Evolutionary conservation across 257 asterid species (phyloP).

Genomic region (Sherardia arvensis): DNA sequence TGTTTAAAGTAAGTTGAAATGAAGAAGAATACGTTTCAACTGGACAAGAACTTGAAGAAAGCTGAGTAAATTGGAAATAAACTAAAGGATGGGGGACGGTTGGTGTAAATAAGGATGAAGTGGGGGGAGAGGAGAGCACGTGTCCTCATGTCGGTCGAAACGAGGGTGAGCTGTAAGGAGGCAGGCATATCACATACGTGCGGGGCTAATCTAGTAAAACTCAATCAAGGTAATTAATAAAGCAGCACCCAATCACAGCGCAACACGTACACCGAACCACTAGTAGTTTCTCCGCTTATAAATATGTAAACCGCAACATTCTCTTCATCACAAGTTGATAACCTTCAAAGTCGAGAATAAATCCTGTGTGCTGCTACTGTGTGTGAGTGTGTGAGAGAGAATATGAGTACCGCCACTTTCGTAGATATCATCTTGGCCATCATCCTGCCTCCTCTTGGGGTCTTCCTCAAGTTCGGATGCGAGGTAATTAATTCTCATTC

Average conservation of each 20-base stretch:
- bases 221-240: background rate
- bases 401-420: background rate
- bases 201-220: background rate
- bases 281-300: background rate
- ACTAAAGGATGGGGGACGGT: background rate
- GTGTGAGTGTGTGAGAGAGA: background rate
- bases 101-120: background rate
- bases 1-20: too few relatives aligned
- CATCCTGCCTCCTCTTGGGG: constrained; percentile 22
- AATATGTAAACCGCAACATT: background rate
- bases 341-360: too few relatives aligned
- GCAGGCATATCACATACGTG: background rate
- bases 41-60: too few relatives aligned
- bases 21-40: too few relatives aligned
- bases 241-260: background rate
- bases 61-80: background rate
- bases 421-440: constrained; percentile 13
- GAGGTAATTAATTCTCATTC: background rate
- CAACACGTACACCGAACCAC: background rate
- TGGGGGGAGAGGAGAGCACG: background rate
- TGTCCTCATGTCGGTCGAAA: background rate
- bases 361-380: background rate
- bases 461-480: constrained; percentile 26
- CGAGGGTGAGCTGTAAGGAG: background rate
- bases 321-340: background rate